These are phyloP conservation scores for Neonectria punicea DNA, from an alignment of 2,329 filamentous ascomycete species.

Conservation along the genomic window DNA sequence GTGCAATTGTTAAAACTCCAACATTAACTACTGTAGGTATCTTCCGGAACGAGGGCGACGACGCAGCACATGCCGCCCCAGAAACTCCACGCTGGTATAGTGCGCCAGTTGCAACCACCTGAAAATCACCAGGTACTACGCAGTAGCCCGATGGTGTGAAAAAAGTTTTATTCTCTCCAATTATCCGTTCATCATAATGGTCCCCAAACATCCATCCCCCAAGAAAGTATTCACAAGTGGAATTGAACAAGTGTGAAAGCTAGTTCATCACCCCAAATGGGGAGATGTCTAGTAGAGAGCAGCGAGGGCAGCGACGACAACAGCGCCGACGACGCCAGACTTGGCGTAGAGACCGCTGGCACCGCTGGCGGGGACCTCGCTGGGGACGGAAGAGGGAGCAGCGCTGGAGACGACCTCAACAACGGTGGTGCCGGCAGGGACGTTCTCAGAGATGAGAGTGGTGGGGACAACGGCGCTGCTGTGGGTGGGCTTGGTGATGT, in stretches of 20 bases:
- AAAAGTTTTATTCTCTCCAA: conserved; percentile 23
- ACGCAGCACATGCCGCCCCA: conserved; percentile 31
- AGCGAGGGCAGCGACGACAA: conserved; percentile 53
- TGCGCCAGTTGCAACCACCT: conserved; percentile 41
- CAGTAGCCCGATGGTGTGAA: conserved; percentile 32
- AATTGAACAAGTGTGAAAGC: conserved; percentile 25
- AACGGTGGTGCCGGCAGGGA: conserved; percentile 18
- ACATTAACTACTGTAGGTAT: conserved; percentile 34
- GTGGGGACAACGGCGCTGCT: conserved; percentile 33
- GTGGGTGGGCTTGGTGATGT: conserved; percentile 31
- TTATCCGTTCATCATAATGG: conserved; percentile 24
- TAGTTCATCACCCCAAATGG: conserved; percentile 17
- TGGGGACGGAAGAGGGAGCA: conserved; percentile 27
- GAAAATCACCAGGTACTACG: conserved; percentile 37
- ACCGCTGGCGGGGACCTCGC: conserved; percentile 39
- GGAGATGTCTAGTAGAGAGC: conserved; percentile 47
- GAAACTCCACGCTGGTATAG: conserved; percentile 41
- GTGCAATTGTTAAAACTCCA: conserved; percentile 24
- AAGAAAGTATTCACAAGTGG: conserved; percentile 37
- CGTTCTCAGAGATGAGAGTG: conserved; percentile 17
- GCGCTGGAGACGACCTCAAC: conserved; percentile 19
- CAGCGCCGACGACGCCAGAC: conserved; percentile 53
- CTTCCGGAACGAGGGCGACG: conserved; percentile 27
- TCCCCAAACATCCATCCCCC: conserved; percentile 48
- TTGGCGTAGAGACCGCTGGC: conserved; percentile 52